Base-by-base conservation (phyloP, 2,329 filamentous ascomycete species). In the Periconia macrospinosa region DNA sequence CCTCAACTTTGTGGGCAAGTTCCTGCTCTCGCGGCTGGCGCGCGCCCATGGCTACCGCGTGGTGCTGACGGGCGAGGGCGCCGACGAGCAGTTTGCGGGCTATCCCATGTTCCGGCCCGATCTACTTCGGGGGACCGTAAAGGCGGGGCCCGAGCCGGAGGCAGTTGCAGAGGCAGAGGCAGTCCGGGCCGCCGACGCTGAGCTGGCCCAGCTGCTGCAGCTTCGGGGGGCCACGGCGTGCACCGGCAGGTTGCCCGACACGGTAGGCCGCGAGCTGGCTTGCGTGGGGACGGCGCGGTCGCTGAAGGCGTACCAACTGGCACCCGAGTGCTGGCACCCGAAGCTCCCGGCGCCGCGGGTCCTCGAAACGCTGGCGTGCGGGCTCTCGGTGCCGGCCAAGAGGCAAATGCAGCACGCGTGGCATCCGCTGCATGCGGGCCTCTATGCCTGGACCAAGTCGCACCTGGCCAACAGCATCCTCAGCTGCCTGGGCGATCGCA, bases 81-180 rank as follows among this genome's bases (percentile, higher is more conserved):
- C 79, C 9, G 82, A 84, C 55, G 82, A 84, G 68, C 74, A 79
- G 47, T 84, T 85, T 61, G 77, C 72, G 2, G 83, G 83, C 30
- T 85, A 85, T 56, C 67, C 73, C 0, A 68, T 74, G 45, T 80
- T 79, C 50, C 60, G 75, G 0, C 67, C 75, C 1, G 81, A 84
- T 49, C 77, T 76, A 49, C 71, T 85, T 1, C 73, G 76, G 11
- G n/a, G n/a, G n/a, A n/a, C n/a, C n/a, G n/a, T n/a, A n/a, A n/a
- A n/a, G n/a, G n/a, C n/a, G n/a, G 82, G 83, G 58, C 60, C 75
- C 1, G 83, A 85, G 57, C 30, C 30, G 7, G n/a, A n/a, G n/a
- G n/a, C n/a, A n/a, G n/a, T n/a, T n/a, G n/a, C n/a, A n/a, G n/a
- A n/a, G n/a, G n/a, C n/a, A n/a, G 7, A 7, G 8, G 7, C 8